phyloP scores from a whole-genome alignment of 2,329 filamentous ascomycete genomes.

The Aschersonia sp. region DNA sequence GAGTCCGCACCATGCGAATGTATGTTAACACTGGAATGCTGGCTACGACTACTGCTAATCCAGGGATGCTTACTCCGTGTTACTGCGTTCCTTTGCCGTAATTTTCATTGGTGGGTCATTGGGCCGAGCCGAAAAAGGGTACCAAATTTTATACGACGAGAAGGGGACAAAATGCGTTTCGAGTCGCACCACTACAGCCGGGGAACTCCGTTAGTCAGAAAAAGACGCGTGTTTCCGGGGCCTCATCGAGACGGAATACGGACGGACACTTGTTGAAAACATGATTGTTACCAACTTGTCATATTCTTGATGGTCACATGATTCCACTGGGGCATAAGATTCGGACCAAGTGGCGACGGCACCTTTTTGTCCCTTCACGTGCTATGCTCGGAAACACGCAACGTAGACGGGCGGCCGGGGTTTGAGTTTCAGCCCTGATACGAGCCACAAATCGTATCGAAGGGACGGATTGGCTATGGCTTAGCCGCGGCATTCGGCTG shows the following conservation, averaged over 20 bases:
- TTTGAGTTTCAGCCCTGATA: neutral
- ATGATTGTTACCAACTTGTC: no score
- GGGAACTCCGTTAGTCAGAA: no score
- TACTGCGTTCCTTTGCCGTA: neutral
- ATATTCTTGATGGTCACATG: neutral
- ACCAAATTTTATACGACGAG: neutral
- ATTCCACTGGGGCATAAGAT: neutral
- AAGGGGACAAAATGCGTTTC: neutral
- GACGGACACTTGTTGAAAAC: no score
- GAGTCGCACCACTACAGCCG: neutral
- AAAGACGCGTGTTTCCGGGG: no score
- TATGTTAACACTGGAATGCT: neutral
- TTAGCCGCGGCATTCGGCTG: no score
- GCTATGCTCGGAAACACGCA: neutral
- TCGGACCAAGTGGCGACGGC: neutral
- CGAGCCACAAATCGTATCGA: neutral
- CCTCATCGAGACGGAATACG: no score
- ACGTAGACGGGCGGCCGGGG: neutral
- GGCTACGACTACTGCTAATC: neutral
- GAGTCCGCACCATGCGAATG: neutral
- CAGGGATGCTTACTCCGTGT: neutral
- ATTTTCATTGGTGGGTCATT: neutral
- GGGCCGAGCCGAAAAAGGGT: neutral
- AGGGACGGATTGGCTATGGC: neutral
- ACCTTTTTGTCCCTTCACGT: neutral